Evolutionary conservation across 768 basidiomycete species (phyloP).

Genomic region (Amanita exitialis): DNA sequence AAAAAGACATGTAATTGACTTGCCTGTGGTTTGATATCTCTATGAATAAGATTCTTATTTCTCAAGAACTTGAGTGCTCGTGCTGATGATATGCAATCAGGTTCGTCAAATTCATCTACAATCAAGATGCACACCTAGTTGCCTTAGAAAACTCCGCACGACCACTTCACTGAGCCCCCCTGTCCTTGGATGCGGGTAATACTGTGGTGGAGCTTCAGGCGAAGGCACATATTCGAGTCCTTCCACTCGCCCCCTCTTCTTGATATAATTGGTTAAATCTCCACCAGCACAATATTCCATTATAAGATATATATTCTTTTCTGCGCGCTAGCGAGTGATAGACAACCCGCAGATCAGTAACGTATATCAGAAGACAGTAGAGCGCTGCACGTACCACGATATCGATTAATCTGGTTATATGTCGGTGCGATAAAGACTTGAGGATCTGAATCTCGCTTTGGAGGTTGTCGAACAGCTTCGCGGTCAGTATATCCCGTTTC

Average conservation of each 20-base stretch:
- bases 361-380: conserved; percentile 10
- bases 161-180: conserved; percentile 89
- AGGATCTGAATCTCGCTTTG: conserved; percentile 97
- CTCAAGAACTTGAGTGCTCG: conserved; percentile 91
- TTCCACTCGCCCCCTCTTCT: conserved; percentile 91
- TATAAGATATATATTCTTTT: conserved; percentile 82
- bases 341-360: conserved; percentile 6
- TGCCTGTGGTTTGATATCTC: conserved; percentile 96
- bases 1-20: not conserved
- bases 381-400: conserved; percentile 56
- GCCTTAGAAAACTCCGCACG: conserved; percentile 85
- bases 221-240: conserved; percentile 74
- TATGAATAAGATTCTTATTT: conserved; percentile 82
- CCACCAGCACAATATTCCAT: conserved; percentile 98
- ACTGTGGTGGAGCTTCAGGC: conserved; percentile 62
- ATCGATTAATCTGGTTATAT: conserved; percentile 88
- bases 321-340: conserved; percentile 45
- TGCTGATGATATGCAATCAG: conserved; percentile 33
- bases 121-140: conserved; percentile 46
- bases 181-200: conserved; percentile 83
- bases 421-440: conserved; percentile 85
- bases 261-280: conserved; percentile 94
- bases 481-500: conserved; percentile 73
- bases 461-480: conserved; percentile 95
- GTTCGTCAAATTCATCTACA: not conserved